These are phyloP conservation scores for Hortaea sp. DNA, from an alignment of 2,329 filamentous ascomycete species.

Conservation along the genomic window DNA sequence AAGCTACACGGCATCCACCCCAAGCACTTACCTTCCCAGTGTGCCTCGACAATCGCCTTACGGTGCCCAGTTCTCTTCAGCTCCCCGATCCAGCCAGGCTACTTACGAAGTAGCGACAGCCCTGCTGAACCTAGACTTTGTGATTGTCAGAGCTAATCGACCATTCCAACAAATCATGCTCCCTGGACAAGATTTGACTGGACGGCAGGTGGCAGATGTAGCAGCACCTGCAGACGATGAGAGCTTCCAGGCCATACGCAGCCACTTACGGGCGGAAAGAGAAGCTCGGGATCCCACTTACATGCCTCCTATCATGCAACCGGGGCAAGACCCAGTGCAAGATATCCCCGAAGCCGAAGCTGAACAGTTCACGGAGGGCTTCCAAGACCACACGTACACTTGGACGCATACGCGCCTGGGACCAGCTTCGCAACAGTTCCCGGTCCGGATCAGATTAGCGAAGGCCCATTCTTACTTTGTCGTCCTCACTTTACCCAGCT, in stretches of 20 bases:
- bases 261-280: slow-evolving; percentile 36
- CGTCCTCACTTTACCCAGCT: slow-evolving; percentile 29
- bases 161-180: slow-evolving; percentile 35
- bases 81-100: slow-evolving; percentile 1
- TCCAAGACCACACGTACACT: slow-evolving; percentile 30
- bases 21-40: slow-evolving; percentile 3
- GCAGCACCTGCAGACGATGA: slow-evolving; percentile 33
- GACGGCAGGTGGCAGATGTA: slow-evolving; percentile 34
- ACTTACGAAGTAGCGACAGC: slow-evolving; percentile 25
- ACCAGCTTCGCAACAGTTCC: slow-evolving; percentile 25
- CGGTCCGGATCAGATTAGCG: slow-evolving; percentile 28
- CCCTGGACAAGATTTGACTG: slow-evolving; percentile 27
- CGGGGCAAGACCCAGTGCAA: slow-evolving; percentile 33
- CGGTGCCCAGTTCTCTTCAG: slow-evolving; percentile 5
- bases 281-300: slow-evolving; percentile 39
- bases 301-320: slow-evolving; percentile 39
- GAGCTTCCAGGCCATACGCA: slow-evolving; percentile 34
- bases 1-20: slow-evolving; percentile 9
- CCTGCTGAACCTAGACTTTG: slow-evolving; percentile 38
- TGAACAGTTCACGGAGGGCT: slow-evolving; percentile 35
- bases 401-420: slow-evolving; percentile 30
- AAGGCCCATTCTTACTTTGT: slow-evolving; percentile 38
- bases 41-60: slow-evolving; percentile 11
- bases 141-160: slow-evolving; percentile 36
- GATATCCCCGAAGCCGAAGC: slow-evolving; percentile 32